These are phyloP conservation scores for Leccinum holopus DNA, from an alignment of 1,284 basidiomycete species.

Conservation along the genomic window DNA sequence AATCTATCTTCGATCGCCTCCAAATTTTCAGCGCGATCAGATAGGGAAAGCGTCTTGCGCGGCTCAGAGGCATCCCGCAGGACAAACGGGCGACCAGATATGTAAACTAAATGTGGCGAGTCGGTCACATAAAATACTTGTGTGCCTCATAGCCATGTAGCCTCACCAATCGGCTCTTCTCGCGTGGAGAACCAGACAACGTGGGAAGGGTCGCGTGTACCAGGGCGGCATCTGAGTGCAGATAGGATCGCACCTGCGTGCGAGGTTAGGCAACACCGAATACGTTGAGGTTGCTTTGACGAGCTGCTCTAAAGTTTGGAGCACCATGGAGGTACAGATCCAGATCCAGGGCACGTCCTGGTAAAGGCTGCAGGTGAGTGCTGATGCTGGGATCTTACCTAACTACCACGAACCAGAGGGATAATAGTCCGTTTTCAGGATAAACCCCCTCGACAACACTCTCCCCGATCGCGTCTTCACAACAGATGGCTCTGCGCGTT, in stretches of 20 bases:
- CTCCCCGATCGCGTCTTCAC: constrained; percentile 89
- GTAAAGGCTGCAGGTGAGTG: constrained; percentile 5
- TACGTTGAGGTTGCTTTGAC: constrained; percentile 78
- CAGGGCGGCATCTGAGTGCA: constrained; percentile 78
- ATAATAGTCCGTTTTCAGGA: constrained; percentile 93
- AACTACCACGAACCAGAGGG: constrained; percentile 60
- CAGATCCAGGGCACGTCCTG: constrained; percentile 86
- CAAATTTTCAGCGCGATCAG: constrained; percentile 91
- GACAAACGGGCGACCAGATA: constrained; percentile 94
- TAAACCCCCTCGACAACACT: constrained; percentile 87
- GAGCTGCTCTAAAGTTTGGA: constrained; percentile 89
- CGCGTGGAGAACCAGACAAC: constrained; percentile 86
- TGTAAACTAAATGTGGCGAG: constrained; percentile 59
- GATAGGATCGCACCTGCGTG: constrained; percentile 89
- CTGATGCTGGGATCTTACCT: not conserved
- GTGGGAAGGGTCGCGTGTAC: constrained; percentile 57
- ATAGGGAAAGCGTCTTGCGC: constrained; percentile 76
- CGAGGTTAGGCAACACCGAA: constrained; percentile 96
- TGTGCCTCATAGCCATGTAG: not conserved
- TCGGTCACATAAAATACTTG: not conserved
- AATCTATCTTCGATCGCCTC: constrained; percentile 93
- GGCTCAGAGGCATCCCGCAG: constrained; percentile 91
- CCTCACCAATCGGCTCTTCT: constrained; percentile 77
- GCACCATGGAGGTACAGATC: constrained; percentile 92
- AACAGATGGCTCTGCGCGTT: constrained; percentile 66